Evolutionary conservation across 179 eudicot species (phyloP).

Genomic region (Amaranthus tricolor): DNA sequence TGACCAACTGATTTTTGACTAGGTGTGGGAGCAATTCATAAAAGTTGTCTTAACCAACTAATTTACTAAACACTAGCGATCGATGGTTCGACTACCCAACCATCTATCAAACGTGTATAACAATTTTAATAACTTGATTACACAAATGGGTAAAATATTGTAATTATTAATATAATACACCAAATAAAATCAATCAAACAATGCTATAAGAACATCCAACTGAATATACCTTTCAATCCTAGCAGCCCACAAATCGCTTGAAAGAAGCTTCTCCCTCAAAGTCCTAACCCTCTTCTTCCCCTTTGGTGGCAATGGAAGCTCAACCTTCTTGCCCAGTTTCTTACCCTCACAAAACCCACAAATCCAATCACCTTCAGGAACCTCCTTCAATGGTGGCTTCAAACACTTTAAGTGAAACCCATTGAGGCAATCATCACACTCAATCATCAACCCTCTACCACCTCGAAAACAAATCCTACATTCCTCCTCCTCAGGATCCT

Average conservation of each 20-base stretch:
- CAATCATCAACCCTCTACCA: conserved; percentile 53
- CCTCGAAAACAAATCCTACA: conserved; percentile 59
- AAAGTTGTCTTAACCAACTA: too few relatives aligned
- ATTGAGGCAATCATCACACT: conserved; percentile 87
- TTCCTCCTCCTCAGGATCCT: conserved; percentile 74
- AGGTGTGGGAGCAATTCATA: too few relatives aligned
- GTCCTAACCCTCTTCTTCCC: conserved; percentile 81
- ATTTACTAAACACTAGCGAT: too few relatives aligned
- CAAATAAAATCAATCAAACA: not conserved
- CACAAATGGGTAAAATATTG: not conserved
- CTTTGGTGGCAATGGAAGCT: conserved; percentile 52
- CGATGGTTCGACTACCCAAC: too few relatives aligned
- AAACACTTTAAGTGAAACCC: conserved; percentile 94
- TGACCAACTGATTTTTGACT: too few relatives aligned
- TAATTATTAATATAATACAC: not conserved
- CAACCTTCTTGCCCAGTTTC: conserved; percentile 59
- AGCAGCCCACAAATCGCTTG: conserved; percentile 88
- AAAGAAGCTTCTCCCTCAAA: conserved; percentile 76
- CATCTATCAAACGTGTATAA: too few relatives aligned
- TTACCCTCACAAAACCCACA: conserved; percentile 69
- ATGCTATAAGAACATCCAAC: not conserved
- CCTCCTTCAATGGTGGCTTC: conserved; percentile 81
- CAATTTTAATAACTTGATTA: not conserved
- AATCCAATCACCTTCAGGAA: conserved; percentile 95
- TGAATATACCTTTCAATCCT: conserved; percentile 62